Percentiles rank a stretch among this genome's conserved stretches.
These are phyloP conservation scores for Yarrowia galli DNA, from an alignment of 1,139 yeast genomes.

Conservation along the genomic window DNA sequence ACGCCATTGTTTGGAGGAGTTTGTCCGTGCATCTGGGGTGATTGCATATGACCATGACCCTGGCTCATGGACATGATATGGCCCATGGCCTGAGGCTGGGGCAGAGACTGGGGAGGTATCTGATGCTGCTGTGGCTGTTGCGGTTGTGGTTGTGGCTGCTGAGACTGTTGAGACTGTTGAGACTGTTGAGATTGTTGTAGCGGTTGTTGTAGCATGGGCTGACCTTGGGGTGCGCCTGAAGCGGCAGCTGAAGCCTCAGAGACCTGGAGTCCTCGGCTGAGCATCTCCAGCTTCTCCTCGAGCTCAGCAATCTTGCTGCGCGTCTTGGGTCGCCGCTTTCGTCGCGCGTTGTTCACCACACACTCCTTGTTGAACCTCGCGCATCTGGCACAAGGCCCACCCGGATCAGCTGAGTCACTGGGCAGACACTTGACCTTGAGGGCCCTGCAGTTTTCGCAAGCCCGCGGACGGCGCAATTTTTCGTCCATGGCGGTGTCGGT, in stretches of 20 bases:
- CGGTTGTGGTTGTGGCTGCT: constrained; percentile 38
- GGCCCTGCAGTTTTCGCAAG: constrained; percentile 75
- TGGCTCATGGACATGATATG: constrained; percentile 4
- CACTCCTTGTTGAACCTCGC: constrained; percentile 63
- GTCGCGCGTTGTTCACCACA: constrained; percentile 65
- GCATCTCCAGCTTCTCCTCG: constrained; percentile 33
- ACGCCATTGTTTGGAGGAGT: constrained; percentile 17
- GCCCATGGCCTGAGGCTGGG: not conserved
- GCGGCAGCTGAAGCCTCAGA: constrained; percentile 13
- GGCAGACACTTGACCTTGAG: constrained; percentile 78
- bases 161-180: constrained; percentile 41
- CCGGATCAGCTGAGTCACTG: constrained; percentile 59
- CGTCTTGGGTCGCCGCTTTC: constrained; percentile 56
- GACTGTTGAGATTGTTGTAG: not conserved
- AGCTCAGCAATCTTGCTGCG: constrained; percentile 41
- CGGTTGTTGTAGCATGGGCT: constrained; percentile 15
- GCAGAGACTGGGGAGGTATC: constrained; percentile 10
- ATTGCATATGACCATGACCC: constrained; percentile 7
- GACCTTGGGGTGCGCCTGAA: constrained; percentile 11
- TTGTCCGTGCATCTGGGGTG: constrained; percentile 15
- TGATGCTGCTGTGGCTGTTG: constrained; percentile 32
- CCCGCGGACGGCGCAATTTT: constrained; percentile 50
- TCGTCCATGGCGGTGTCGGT: constrained; percentile 22
- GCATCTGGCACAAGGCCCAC: constrained; percentile 71
- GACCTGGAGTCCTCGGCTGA: constrained; percentile 23